phyloP scores from a whole-genome alignment of 225 moss, liverwort and hornwort genomes.

The Pseudoscleropodium purum region DNA sequence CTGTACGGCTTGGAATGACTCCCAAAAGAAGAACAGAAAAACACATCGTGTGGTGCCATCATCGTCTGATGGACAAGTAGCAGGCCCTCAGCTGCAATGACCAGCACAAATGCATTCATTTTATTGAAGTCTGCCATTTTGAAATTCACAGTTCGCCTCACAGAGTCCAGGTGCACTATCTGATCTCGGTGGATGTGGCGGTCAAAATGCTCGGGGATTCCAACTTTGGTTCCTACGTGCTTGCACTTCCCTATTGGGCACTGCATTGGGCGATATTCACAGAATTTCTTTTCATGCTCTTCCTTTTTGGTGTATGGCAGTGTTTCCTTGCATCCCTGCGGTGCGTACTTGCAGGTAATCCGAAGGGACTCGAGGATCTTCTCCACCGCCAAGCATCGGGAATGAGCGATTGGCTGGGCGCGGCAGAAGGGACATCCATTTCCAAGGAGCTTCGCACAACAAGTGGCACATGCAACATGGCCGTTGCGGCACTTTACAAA shows the following conservation, averaged over 20 bases:
- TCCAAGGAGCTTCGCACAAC: not conserved
- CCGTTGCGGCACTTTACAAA: not conserved
- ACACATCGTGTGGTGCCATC: not conserved
- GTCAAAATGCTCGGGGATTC: not conserved
- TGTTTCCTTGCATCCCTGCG: not conserved
- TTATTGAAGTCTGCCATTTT: not conserved
- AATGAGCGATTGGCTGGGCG: not conserved
- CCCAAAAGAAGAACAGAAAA: not conserved
- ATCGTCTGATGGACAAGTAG: not conserved
- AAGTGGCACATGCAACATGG: not conserved
- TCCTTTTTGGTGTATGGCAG: not conserved
- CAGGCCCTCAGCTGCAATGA: not conserved
- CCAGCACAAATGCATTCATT: not conserved
- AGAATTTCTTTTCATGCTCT: not conserved
- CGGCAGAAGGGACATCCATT: not conserved
- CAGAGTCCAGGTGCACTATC: not conserved
- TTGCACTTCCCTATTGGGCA: not conserved
- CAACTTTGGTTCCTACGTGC: not conserved
- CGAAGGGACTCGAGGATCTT: not conserved
- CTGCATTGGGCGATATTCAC: not conserved
- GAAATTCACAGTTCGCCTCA: not conserved
- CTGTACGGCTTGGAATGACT: not conserved
- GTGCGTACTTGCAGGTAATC: not conserved
- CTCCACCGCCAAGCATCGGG: not conserved
- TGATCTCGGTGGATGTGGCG: not conserved